Evolutionary conservation across 441 rosid genomes (phyloP).

Genomic region (Capsella rubella): DNA sequence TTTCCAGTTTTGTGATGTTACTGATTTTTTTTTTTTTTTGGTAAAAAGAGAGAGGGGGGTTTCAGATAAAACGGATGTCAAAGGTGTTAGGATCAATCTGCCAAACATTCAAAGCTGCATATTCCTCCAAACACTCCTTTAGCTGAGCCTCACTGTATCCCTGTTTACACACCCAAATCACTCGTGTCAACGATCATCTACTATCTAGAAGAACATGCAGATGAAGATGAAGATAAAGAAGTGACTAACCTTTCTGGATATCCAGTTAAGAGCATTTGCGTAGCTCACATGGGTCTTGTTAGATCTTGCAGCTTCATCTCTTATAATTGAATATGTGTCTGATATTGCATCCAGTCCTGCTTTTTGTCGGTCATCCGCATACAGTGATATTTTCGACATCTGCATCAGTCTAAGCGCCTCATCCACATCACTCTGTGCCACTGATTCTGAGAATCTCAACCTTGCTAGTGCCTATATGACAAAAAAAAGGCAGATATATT

Average conservation of each 20-base stretch:
- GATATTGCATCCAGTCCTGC: conserved; percentile 99
- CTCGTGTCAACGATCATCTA: conserved; percentile 28
- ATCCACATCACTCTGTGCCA: conserved; percentile 98
- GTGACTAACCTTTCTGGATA: conserved; percentile 89
- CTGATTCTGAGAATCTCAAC: conserved; percentile 92
- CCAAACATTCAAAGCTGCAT: conserved; percentile 96
- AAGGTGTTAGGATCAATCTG: conserved; percentile 95
- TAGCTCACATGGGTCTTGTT: conserved; percentile 84
- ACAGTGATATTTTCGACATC: conserved; percentile 99
- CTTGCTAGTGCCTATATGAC: conserved; percentile 87
- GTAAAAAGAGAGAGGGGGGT: conserved; percentile 35
- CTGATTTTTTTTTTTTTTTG: not conserved
- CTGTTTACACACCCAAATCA: conserved; percentile 55
- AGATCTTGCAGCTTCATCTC: conserved; percentile 97
- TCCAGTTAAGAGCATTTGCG: conserved; percentile 96
- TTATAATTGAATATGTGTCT: conserved; percentile 92
- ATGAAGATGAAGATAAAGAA: not conserved
- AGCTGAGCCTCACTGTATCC: conserved; percentile 99
- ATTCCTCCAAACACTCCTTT: conserved; percentile 98
- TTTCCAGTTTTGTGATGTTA: not conserved
- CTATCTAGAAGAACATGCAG: not conserved
- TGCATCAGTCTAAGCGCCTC: conserved; percentile 98
- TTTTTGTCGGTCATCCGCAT: conserved; percentile 88
- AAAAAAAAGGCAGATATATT: not conserved
- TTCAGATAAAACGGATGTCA: conserved; percentile 87